These are phyloP conservation scores for Fusarium brachygibbosum DNA, from an alignment of 2,329 filamentous ascomycete genomes.

Conservation along the genomic window DNA sequence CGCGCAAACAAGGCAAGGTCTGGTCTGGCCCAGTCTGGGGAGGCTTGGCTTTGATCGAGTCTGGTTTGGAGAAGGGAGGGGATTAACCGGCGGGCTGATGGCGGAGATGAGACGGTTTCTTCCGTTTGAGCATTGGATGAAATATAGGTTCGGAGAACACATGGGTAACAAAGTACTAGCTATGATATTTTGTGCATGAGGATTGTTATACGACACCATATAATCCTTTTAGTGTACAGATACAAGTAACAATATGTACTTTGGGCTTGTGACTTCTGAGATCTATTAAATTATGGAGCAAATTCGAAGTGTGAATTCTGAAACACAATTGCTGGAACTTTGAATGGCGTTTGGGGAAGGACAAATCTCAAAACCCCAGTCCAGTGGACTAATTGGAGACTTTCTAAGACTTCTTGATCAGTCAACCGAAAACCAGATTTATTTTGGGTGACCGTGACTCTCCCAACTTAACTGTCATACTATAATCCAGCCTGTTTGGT, in stretches of 20 bases:
- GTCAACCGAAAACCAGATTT: too few relatives aligned
- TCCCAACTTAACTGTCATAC: too few relatives aligned
- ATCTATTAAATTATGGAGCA: background rate
- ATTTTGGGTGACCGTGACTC: too few relatives aligned
- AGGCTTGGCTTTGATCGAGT: conserved; percentile 13
- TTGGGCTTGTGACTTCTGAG: background rate
- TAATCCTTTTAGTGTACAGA: background rate
- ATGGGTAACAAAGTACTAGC: background rate
- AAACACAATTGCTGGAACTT: background rate
- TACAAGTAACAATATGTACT: background rate
- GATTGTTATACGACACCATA: background rate
- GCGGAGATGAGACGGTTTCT: conserved; percentile 8
- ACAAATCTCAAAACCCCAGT: too few relatives aligned
- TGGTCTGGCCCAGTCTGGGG: conserved; percentile 15
- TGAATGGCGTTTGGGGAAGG: background rate
- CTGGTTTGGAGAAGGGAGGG: conserved; percentile 37
- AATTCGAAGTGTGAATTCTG: background rate
- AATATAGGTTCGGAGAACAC: background rate
- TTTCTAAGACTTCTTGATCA: too few relatives aligned
- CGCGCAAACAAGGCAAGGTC: conserved; percentile 9
- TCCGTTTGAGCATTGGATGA: conserved; percentile 6
- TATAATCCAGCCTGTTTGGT: background rate
- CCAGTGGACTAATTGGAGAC: too few relatives aligned
- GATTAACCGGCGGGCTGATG: conserved; percentile 17
- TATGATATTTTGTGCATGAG: background rate